Evolutionary conservation across 805 yeast genomes (phyloP).

Genomic region (Candida awuae): DNA sequence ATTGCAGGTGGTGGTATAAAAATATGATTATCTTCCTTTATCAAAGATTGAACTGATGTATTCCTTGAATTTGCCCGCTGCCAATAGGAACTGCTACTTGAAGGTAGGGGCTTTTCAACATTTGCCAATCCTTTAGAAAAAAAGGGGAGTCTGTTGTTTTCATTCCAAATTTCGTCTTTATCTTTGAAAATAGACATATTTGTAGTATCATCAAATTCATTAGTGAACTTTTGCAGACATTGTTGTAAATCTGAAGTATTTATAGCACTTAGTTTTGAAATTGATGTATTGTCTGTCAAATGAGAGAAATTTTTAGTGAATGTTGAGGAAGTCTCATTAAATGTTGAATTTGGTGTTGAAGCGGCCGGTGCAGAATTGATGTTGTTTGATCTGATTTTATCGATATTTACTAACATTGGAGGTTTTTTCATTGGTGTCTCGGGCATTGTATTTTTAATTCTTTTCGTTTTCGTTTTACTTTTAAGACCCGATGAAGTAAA

Average conservation of each 20-base stretch:
- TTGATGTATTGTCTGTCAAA: constrained; percentile 3
- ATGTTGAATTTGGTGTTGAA: constrained; percentile 5
- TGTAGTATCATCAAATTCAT: constrained; percentile 34
- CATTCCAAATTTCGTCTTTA: constrained; percentile 7
- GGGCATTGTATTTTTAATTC: constrained; percentile 36
- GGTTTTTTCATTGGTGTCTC: constrained; percentile 59
- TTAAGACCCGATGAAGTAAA: constrained; percentile 68
- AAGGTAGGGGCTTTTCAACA: background rate
- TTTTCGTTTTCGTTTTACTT: constrained; percentile 42
- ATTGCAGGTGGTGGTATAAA: constrained; percentile 12
- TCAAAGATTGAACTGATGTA: constrained; percentile 9
- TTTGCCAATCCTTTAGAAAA: constrained; percentile 1
- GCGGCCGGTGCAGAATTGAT: constrained; percentile 7
- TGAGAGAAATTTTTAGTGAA: constrained; percentile 4
- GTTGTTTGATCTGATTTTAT: background rate
- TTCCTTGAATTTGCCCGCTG: constrained; percentile 17
- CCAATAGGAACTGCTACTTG: constrained; percentile 16
- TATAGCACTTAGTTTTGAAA: constrained; percentile 17
- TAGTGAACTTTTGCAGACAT: constrained; percentile 32
- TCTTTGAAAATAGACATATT: constrained; percentile 26
- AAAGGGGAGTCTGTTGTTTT: constrained; percentile 3
- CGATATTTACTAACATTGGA: constrained; percentile 22
- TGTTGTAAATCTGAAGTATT: constrained; percentile 35
- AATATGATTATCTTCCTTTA: constrained; percentile 10
- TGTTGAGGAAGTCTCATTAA: constrained; percentile 2